A percentile compares a stretch with the other conserved stretches of the same genome.
These are phyloP conservation scores for Trichoderma virens DNA, from an alignment of 495 filamentous ascomycete species.

Conservation along the genomic window DNA sequence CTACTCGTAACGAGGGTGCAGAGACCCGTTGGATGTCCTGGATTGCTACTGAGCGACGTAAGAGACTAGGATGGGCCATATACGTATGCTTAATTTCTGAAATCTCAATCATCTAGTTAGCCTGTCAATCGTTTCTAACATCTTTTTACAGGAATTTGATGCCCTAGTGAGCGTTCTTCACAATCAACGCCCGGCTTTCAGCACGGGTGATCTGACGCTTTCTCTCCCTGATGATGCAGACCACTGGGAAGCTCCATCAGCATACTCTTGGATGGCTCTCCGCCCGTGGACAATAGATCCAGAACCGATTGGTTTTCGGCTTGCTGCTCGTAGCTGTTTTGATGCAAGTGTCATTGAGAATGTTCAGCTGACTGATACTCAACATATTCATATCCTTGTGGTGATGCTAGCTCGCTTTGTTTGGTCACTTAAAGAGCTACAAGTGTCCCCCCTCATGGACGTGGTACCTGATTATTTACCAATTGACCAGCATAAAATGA, in stretches of 20 bases:
- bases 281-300: neutral
- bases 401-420: neutral
- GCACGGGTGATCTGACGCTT: neutral
- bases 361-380: neutral
- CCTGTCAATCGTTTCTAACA: neutral
- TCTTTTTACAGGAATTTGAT: neutral
- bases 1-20: neutral
- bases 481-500: neutral
- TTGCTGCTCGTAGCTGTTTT: neutral
- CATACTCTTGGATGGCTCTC: neutral
- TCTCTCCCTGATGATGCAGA: neutral
- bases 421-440: neutral
- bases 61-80: neutral
- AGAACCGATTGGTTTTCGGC: neutral
- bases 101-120: neutral
- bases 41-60: neutral
- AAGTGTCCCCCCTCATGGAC: neutral
- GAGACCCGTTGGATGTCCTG: neutral
- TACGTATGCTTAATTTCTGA: neutral
- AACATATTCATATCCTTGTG: neutral
- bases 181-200: neutral
- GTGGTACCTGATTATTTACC: neutral
- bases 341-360: neutral
- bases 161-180: neutral
- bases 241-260: neutral